These are phyloP conservation scores for Radiomyces spectabilis DNA, from an alignment of 192 early-diverging fungal genomes.

Conservation along the genomic window DNA sequence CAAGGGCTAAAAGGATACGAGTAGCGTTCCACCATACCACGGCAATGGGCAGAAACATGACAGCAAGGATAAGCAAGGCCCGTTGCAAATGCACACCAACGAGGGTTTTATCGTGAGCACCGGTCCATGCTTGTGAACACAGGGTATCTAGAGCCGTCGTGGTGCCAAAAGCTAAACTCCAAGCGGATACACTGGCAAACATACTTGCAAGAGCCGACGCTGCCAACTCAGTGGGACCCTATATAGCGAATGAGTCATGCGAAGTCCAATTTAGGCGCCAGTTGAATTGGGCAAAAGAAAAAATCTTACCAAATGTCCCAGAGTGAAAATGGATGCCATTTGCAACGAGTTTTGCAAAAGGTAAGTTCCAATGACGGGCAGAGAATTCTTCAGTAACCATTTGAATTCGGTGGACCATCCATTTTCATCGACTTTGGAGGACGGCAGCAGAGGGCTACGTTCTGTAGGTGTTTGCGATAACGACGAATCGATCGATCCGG, in stretches of 20 bases:
- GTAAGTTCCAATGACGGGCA: constrained; percentile 54
- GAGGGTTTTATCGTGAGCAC: constrained; percentile 51
- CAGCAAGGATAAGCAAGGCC: constrained; percentile 64
- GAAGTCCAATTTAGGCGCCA: not conserved
- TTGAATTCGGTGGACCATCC: not conserved
- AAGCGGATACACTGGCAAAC: constrained; percentile 63
- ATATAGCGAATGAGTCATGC: not conserved
- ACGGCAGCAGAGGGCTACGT: not conserved
- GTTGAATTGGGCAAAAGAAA: not conserved
- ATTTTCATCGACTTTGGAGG: not conserved
- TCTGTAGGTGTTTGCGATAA: not conserved
- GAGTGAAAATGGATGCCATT: constrained; percentile 52
- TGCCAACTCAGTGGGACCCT: constrained; percentile 54
- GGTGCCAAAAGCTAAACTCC: constrained; percentile 60
- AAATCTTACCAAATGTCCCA: constrained; percentile 50
- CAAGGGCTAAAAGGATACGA: constrained; percentile 52
- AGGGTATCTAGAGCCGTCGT: constrained; percentile 71
- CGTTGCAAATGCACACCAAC: constrained; percentile 77
- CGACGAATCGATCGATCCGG: too few species aligned
- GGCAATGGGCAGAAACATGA: constrained; percentile 65
- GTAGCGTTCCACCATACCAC: constrained; percentile 68
- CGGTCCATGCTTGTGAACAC: constrained; percentile 67
- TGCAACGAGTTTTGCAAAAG: constrained; percentile 62
- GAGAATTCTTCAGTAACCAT: constrained; percentile 28
- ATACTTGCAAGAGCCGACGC: constrained; percentile 65